These are phyloP conservation scores for Boletellus deceptivus DNA, from an alignment of 1,284 basidiomycete species.

Conservation along the genomic window DNA sequence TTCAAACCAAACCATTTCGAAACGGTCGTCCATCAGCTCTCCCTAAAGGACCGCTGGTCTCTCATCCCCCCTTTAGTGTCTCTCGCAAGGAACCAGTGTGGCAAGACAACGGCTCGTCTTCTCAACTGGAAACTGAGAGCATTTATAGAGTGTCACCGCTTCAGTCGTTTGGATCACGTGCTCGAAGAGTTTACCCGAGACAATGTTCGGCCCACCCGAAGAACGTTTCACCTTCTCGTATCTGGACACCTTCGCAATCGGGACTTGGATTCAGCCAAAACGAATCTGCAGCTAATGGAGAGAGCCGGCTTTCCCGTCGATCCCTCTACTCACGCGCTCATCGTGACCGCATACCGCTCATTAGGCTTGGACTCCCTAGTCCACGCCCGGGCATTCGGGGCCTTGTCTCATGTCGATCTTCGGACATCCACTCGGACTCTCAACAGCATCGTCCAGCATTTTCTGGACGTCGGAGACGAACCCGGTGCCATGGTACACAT, in stretches of 20 bases:
- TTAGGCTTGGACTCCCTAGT: slow-evolving; percentile 59
- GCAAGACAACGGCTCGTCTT: slow-evolving; percentile 50
- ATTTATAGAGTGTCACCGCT: slow-evolving; percentile 51
- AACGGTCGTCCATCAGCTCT: slow-evolving; percentile 47
- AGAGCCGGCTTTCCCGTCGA: slow-evolving; percentile 52
- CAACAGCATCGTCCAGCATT: slow-evolving; percentile 62
- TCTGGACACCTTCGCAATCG: slow-evolving; percentile 66
- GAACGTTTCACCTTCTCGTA: slow-evolving; percentile 66
- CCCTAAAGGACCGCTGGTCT: slow-evolving; percentile 47
- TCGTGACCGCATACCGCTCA: slow-evolving; percentile 56
- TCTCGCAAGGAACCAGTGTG: slow-evolving; percentile 46
- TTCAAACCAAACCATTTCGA: slow-evolving; percentile 61
- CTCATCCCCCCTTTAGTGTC: slow-evolving; percentile 45
- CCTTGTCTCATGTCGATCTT: slow-evolving; percentile 41
- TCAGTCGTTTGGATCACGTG: slow-evolving; percentile 42
- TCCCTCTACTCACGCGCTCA: slow-evolving; percentile 55
- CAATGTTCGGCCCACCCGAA: slow-evolving; percentile 47
- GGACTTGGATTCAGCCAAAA: slow-evolving; percentile 55
- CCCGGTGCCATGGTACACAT: slow-evolving; percentile 45
- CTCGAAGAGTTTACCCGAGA: slow-evolving; percentile 50
- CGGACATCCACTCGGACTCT: slow-evolving; percentile 48
- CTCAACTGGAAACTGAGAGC: slow-evolving; percentile 69
- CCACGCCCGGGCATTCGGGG: slow-evolving; percentile 48
- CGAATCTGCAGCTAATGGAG: slow-evolving; percentile 53
- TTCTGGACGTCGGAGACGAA: slow-evolving; percentile 56